Conservation (phyloP, 345 rosid species). For the Euphorbia pulcherrima region DNA sequence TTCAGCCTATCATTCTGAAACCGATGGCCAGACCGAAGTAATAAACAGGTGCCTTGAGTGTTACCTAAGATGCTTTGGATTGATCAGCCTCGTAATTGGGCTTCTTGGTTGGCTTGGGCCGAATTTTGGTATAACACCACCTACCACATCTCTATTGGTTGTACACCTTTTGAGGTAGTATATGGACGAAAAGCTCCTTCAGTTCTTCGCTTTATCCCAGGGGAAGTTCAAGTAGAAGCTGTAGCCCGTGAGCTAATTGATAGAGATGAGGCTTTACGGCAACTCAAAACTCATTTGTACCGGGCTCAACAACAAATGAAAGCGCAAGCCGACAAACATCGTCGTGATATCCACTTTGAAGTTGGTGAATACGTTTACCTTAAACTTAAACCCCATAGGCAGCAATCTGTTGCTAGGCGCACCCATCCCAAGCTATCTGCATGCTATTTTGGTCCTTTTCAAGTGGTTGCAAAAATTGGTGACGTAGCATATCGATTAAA, state of each 20-base stretch:
- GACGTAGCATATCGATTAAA: too few species aligned
- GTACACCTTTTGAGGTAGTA: neutral
- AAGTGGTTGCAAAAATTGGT: too few species aligned
- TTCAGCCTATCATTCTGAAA: neutral
- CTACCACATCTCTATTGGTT: neutral
- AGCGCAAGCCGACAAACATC: neutral
- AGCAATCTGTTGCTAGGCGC: neutral
- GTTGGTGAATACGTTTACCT: too few species aligned
- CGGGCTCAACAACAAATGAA: neutral
- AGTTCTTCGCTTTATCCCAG: neutral
- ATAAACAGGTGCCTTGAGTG: neutral
- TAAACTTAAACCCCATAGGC: neutral
- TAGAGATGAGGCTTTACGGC: neutral
- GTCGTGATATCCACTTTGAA: neutral
- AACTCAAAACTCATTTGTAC: neutral
- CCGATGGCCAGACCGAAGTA: neutral
- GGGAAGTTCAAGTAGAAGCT: accelerated
- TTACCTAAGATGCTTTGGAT: neutral
- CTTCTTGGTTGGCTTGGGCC: too few species aligned
- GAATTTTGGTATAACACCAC: neutral
- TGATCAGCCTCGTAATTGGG: accelerated
- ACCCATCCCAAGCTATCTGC: neutral
- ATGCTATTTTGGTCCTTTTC: neutral
- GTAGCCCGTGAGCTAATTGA: neutral
- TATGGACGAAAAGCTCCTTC: neutral